Evolutionary conservation across 345 rosid genomes (phyloP).

Genomic region (Eucalyptus cloeziana): DNA sequence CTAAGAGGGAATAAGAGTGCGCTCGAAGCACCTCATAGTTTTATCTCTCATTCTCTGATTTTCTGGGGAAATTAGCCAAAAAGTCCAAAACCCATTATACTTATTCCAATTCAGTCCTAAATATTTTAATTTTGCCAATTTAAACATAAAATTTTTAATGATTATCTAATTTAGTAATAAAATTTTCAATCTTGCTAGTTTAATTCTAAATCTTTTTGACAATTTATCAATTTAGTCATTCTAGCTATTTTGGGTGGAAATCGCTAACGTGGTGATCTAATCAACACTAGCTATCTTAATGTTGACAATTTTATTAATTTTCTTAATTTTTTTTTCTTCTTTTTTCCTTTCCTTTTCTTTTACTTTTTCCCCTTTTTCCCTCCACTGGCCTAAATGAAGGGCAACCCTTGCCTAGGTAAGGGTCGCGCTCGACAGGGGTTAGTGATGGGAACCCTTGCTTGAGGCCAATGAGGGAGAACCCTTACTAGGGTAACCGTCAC

Average conservation of each 20-base stretch:
- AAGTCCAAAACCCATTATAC: neutral
- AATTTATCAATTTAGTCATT: neutral
- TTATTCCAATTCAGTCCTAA: neutral
- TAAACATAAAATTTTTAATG: accelerated
- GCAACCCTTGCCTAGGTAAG: neutral
- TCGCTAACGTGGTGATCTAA: accelerated
- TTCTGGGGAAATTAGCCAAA: neutral
- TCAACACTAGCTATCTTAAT: neutral
- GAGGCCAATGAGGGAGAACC: too few relatives aligned
- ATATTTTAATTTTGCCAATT: neutral
- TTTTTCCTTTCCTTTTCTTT: neutral
- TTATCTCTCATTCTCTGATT: neutral
- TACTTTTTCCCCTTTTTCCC: neutral
- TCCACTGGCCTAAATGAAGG: neutral
- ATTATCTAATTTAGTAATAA: neutral
- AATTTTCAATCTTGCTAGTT: neutral
- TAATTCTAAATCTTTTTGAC: too few relatives aligned
- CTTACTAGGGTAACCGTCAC: neutral
- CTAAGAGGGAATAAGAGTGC: neutral
- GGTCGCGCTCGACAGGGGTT: neutral
- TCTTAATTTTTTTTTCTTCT: neutral
- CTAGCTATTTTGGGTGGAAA: neutral
- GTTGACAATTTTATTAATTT: neutral
- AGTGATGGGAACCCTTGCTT: too few relatives aligned
- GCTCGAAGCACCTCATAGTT: neutral